These are phyloP conservation scores for Dactylellina sp. DNA, from an alignment of 2,329 filamentous ascomycete species.

Conservation along the genomic window DNA sequence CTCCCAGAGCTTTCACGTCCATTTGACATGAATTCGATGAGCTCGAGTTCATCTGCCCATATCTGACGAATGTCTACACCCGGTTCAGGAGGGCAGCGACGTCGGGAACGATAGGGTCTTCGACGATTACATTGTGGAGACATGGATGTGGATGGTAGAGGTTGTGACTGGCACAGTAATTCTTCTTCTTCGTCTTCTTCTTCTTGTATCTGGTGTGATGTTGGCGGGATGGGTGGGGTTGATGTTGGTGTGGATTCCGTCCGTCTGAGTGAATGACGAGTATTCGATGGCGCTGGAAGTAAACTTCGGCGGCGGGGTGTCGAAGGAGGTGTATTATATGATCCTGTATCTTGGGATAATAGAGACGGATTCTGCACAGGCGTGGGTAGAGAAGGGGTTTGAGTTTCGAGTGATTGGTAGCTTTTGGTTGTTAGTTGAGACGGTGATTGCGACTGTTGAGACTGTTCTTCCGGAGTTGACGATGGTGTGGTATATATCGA, in stretches of 20 bases:
- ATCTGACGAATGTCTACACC: conserved; percentile 53
- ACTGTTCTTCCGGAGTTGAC: conserved; percentile 40
- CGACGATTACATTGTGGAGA: conserved; percentile 26
- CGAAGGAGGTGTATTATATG: conserved; percentile 26
- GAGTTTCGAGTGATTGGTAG: conserved; percentile 2
- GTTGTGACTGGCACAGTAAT: conserved; percentile 40
- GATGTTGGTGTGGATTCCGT: conserved; percentile 53
- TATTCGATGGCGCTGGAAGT: conserved; percentile 35
- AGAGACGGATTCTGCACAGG: conserved; percentile 4
- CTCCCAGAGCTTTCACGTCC: conserved; percentile 47
- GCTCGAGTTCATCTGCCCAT: conserved; percentile 55
- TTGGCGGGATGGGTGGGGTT: conserved; percentile 30
- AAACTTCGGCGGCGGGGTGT: conserved; percentile 44
- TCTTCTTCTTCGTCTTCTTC: conserved; percentile 33
- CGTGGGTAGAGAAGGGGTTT: conserved; percentile 22
- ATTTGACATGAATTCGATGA: conserved; percentile 54
- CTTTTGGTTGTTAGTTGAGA: not conserved
- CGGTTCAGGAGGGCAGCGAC: conserved; percentile 37
- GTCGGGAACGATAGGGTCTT: conserved; percentile 33
- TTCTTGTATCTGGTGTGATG: conserved; percentile 3
- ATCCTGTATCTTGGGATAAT: conserved; percentile 16
- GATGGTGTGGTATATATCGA: conserved; percentile 40
- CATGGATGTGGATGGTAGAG: conserved; percentile 29
- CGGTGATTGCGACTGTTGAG: conserved; percentile 1
- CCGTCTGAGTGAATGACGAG: conserved; percentile 33